Base-by-base conservation (phyloP, 2,329 filamentous ascomycete species). In the Fusarium sp. region DNA sequence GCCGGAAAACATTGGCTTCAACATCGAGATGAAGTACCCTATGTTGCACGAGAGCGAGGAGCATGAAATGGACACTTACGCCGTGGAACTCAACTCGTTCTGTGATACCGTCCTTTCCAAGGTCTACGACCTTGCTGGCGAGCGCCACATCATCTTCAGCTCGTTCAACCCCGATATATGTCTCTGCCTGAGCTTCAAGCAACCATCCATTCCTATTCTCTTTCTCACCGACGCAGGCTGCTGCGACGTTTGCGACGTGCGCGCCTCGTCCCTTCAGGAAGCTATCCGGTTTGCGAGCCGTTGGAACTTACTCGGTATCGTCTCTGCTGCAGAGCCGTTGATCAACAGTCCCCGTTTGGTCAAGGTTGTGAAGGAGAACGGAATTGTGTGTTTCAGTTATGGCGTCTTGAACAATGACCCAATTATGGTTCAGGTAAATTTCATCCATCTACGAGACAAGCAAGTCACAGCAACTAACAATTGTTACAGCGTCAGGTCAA, bases 21-120 rank as follows among this genome's bases (percentile, higher is more conserved):
- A 99, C 81, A 97, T 99, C 73, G 96, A 99, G 84, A 93, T 99
- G 88, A 98, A 99, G 82, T 99, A 99, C 78, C 96, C 96, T 6
- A 98, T 98, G 95, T 89, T 99, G 43, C 92, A 95, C 78, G 97
- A 99, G 84, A 94, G 90, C 62, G 94, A 98, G 80, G 93, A 97
- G 79, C 93, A 98, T 72, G 94, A 97, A 73, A 98, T 98, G 94
- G 95, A 98, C 78, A 93, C 93, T 4, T 97, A 97, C 77, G 95
- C 94, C 0, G 93, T 98, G 48, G 96, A 99, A 82, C 88, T 98
- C 73, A 98, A 98, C 82, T 94, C 92, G 1, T 99, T 98, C 79
- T 95, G 97, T 77, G 96, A 99, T 80, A 97, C 94, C 1, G 93
- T 99, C 4, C 86, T 99, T 9, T 87, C 87, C 46, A 96, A 94